Evolutionary conservation across 805 yeast species (phyloP).

Genomic region (Metschnikowia peoriensis): DNA sequence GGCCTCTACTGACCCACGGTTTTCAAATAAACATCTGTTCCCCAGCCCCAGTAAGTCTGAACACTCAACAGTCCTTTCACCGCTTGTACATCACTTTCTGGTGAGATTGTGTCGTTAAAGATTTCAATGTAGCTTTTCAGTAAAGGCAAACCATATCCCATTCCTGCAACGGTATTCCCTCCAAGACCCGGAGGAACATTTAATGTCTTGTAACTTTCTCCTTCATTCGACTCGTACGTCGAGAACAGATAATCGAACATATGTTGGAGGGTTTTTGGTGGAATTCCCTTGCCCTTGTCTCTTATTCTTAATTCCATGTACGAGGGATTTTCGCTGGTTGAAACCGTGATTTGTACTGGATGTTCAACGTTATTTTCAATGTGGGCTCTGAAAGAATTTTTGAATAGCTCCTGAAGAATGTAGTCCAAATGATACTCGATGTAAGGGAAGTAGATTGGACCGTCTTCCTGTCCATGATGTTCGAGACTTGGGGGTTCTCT

Average conservation of each 20-base stretch:
- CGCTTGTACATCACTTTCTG: slow-evolving; percentile 5
- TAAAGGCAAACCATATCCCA: slow-evolving; percentile 94
- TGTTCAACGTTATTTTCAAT: slow-evolving; percentile 58
- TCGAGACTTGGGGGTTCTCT: slow-evolving; percentile 16
- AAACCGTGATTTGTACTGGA: slow-evolving; percentile 40
- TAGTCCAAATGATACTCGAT: slow-evolving; percentile 88
- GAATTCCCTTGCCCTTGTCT: slow-evolving; percentile 89
- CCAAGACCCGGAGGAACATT: slow-evolving; percentile 73
- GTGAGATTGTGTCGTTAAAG: slow-evolving; percentile 33
- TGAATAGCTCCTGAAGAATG: slow-evolving; percentile 79
- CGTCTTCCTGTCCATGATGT: slow-evolving; percentile 23
- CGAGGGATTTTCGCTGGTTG: slow-evolving; percentile 30
- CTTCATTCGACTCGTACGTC: slow-evolving; percentile 63
- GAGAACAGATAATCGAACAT: slow-evolving; percentile 87
- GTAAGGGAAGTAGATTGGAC: slow-evolving; percentile 71
- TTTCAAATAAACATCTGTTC: slow-evolving; percentile 71
- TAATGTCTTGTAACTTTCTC: slow-evolving; percentile 57
- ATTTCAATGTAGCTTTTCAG: slow-evolving; percentile 50
- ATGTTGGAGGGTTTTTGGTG: slow-evolving; percentile 58
- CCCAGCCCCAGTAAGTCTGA: slow-evolving; percentile 73
- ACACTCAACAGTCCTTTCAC: slow-evolving; percentile 52
- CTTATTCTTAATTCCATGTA: slow-evolving; percentile 70
- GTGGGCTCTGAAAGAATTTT: slow-evolving; percentile 85
- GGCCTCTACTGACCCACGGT: slow-evolving; percentile 30
- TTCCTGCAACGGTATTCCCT: slow-evolving; percentile 78